These are phyloP conservation scores for Ceriops zippeliana DNA, from an alignment of 345 rosid species.

Conservation along the genomic window DNA sequence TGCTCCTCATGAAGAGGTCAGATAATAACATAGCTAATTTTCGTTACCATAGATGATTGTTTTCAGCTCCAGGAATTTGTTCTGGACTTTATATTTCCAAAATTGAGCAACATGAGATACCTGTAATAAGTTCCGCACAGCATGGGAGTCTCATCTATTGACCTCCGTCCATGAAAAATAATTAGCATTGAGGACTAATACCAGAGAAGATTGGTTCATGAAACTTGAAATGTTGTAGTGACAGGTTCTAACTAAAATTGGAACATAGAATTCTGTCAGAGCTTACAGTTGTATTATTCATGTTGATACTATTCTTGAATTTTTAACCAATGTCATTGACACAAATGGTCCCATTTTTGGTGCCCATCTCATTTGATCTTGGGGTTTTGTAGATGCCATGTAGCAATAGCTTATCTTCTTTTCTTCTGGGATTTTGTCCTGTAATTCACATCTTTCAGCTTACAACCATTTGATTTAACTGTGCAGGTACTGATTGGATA, in stretches of 20 bases:
- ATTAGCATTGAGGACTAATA: background rate
- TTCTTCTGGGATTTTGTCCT: no score
- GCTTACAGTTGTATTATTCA: no score
- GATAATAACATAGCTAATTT: conserved; percentile 8
- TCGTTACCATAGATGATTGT: conserved; percentile 2
- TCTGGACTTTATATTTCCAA: background rate
- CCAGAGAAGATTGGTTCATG: background rate
- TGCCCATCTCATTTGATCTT: no score
- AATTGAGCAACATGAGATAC: background rate
- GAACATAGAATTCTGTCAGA: no score
- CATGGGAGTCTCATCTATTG: background rate
- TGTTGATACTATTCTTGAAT: no score
- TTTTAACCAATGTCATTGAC: no score
- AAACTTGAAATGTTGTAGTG: no score
- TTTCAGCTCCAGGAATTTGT: background rate
- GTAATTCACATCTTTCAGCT: background rate
- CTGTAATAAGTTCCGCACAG: background rate
- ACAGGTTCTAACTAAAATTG: no score
- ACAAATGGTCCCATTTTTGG: no score
- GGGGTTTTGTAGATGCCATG: no score
- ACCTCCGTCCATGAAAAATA: background rate
- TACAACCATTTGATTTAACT: conserved; percentile 15
- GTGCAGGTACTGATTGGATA: conserved; percentile 61
- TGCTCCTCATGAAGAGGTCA: conserved; percentile 76
- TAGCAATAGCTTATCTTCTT: no score